A percentile compares a stretch with the other conserved stretches of the same genome.
Conservation (phyloP, 208 protist genomes). For the Leptomonas seymouri region DNA sequence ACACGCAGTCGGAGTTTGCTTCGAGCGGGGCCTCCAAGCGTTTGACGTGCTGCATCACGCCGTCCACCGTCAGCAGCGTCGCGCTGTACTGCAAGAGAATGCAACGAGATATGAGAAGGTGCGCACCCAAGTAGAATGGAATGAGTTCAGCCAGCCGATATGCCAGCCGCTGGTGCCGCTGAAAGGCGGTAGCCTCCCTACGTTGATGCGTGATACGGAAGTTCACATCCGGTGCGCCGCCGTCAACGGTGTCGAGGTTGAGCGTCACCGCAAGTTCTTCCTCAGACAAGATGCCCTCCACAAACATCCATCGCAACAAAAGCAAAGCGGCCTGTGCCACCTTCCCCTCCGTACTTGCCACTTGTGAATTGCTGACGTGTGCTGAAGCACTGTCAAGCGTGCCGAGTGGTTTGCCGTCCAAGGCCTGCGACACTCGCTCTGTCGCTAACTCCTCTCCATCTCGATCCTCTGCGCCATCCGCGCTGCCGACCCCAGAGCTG, state of each 20-base stretch:
- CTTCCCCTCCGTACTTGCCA: neutral
- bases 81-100: constrained; percentile 60
- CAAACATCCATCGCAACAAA: constrained; percentile 51
- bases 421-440: too few relatives aligned
- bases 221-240: neutral
- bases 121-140: constrained; percentile 65
- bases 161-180: constrained; percentile 31
- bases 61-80: constrained; percentile 40
- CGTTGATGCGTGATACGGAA: neutral
- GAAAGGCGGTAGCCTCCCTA: neutral
- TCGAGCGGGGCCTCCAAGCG: constrained; percentile 9
- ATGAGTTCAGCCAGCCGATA: constrained; percentile 34
- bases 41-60: constrained; percentile 46
- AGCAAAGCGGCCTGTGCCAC: constrained; percentile 44
- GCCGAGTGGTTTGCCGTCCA: constrained; percentile 12
- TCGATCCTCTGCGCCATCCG: neutral
- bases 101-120: constrained; percentile 59
- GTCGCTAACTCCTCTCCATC: neutral
- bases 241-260: constrained; percentile 9
- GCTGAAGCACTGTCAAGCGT: neutral
- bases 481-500: neutral
- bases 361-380: too few relatives aligned
- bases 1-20: neutral
- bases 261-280: constrained; percentile 39
- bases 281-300: constrained; percentile 28